Evolutionary conservation across 371 early-diverging fungal species (phyloP), one percentile per base, ranked within the genome.

Genomic region (Cokeromyces recurvatus): DNA sequence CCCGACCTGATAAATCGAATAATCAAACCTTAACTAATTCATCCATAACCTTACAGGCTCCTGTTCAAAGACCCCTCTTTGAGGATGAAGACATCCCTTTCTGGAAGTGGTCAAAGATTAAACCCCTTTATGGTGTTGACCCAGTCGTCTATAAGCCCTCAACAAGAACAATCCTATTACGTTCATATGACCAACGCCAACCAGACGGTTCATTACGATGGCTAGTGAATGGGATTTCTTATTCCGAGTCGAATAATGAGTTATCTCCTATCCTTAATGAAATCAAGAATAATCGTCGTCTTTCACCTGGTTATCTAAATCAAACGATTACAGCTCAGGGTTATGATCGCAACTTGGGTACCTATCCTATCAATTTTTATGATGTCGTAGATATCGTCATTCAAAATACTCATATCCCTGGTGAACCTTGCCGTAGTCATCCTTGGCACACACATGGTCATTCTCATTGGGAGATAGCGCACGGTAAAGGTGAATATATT

Each of bases 361-460:
- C 70, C 1, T 73, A 69, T 38, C 74, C 70, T 2, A 16, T 73
- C 6, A 29, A 38, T 1, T 42, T 62, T 24, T 55, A 58, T 43
- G 74, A 73, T 38, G 49, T 63, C 19, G 48, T 73, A 1, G 74
- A 73, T 31, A 38, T 73, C 31, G 67, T 73, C 8, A 45, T 73
- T 5, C 74, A 73, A 31, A 46, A 51, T 4, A 68, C 65, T 0
- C 56, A 64, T 27, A 43, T 32, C 2, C 50, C 58, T 15, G 62
- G 61, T 5, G 49, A 62, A 7, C 56, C 61, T 10, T 73, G 74
- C 35, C 56, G 68, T 9, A 60, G 54, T 31, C 74, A 73, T 51
- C 74, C 70, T 9, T 73, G 74, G 74, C 74, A 73, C 32, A 73
- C 69, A 2, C 74, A 73, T 22, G 74, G 74, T 4, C 74, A 73